Evolutionary conservation across 2,329 filamentous ascomycete genomes (phyloP), one percentile per base, ranked within the genome.

Genomic region (Aureobasidium sp.): DNA sequence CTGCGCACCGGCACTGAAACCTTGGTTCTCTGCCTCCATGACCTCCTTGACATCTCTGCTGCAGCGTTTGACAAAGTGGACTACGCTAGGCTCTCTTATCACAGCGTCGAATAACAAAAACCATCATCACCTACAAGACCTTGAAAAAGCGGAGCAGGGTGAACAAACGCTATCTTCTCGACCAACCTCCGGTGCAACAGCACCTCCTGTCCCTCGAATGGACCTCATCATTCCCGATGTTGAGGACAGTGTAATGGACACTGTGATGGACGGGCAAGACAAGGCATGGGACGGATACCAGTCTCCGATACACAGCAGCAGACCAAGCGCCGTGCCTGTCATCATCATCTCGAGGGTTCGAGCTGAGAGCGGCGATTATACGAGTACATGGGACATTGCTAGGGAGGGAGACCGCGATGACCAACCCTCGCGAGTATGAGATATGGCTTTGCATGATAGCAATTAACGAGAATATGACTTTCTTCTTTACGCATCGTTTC

Each of bases 1-100:
- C 32, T 60, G 57, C 46, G 57, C 57, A 20, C 57, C 57, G 10
- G 57, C 57, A n/a, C 24, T 60, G 2, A 60, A 60, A 20, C 57
- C 57, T 12, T 51, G 44, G 36, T 36, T 60, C 36, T 50, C 46
- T 1, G 46, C 39, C 17, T 50, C 44, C 15, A 41, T 60, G 15
- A 60, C 44, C 17, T 50, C 46, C 1, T 51, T 50, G 15, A 60
- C 44, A 5, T 60, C 46, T 2, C 24, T 60, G 15, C 37, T 60
- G n/a, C 39, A 60, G 10, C 44, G 46, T 17, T 36, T 60, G 24
- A 41, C 57, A 8, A n/a, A 36, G 7, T 60, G 46, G 44, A 60
- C 57, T 3, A 34, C 27, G 24, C 10, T 57, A 15, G 39, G n/a
- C 41, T 57, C 53, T 3, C 39, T 34, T 4, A 17, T 39, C 6